Base-by-base conservation (phyloP, 2,329 filamentous ascomycete species). In the Monosporascus ibericus region DNA sequence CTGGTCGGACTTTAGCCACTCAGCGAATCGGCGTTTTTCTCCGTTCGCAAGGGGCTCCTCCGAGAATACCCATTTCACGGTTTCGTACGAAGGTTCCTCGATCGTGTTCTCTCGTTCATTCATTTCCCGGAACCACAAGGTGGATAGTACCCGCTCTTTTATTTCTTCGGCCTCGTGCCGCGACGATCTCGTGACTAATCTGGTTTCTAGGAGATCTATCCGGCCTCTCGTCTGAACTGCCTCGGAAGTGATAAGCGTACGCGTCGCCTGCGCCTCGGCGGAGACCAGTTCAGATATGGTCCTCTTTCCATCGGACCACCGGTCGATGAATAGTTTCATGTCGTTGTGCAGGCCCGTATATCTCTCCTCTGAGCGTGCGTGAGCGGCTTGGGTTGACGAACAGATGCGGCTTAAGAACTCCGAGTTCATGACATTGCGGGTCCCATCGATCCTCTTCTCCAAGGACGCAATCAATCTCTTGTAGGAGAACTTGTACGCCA, bases 1-100 rank as follows among this genome's bases (percentile, higher is more conserved):
- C 3, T 44, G 2, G 15, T 54, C 51, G 39, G 58, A 55, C n/a
- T 49, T 44, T 0, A 60, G 49, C 55, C 58, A 60, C 7, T 48
- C 36, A 22, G 3, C n/a, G 39, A 52, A 44, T 14, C 18, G 6
- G 17, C 46, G 48, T 30, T 44, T 24, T 9, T 11, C 3, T 25
- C 22, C 42, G 15, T 20, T n/a, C 3, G 44, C 9, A 34, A 34
- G 30, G 9, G 14, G 3, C 7, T 20, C 17, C 2, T 47, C 30
- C 1, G n/a, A 11, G n/a, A 55, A 57, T 1, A 53, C 47, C 44
- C 44, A 50, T 3, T 50, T 17, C 9, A 49, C 48, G 3, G 51
- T 55, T 11, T 57, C 48, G 7, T 51, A 14, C 6, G 48, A 48
- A 14, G 55, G 48, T 2, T 52, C 47, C n/a, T 48, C 27, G 30